Conservation (phyloP, 2,329 filamentous ascomycete species). For the Epichloe amarillans region DNA sequence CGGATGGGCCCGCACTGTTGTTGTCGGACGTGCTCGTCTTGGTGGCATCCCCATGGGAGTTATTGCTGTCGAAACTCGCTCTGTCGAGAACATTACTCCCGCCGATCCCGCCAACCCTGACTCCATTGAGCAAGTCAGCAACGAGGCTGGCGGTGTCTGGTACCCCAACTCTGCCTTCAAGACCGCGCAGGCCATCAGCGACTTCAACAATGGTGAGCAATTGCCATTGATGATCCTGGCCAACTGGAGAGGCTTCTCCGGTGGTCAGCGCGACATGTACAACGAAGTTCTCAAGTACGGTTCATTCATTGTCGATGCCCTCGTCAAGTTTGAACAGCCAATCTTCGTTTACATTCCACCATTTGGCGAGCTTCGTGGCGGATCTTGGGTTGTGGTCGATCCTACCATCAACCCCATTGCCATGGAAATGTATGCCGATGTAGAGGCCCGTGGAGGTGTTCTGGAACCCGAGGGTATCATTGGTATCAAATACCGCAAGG, state of each 20-base stretch:
- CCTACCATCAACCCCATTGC: constrained; percentile 91
- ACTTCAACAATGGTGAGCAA: constrained; percentile 99
- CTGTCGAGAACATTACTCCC: constrained; percentile 91
- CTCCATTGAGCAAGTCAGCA: constrained; percentile 88
- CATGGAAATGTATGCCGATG: constrained; percentile 99
- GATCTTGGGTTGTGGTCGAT: constrained; percentile 98
- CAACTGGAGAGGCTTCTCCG: constrained; percentile 99
- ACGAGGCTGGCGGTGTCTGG: constrained; percentile 97
- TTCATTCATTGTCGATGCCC: constrained; percentile 95
- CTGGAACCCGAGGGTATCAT: constrained; percentile 97
- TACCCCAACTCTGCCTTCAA: constrained; percentile 99
- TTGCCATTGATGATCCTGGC: constrained; percentile 97
- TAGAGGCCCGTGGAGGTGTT: constrained; percentile 89
- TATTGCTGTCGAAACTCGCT: constrained; percentile 89
- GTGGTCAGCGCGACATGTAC: constrained; percentile 99
- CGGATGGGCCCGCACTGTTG: constrained; percentile 93
- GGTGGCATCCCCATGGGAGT: constrained; percentile 98
- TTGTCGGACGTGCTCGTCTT: constrained; percentile 89
- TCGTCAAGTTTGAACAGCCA: constrained; percentile 97
- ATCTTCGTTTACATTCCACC: constrained; percentile 99
- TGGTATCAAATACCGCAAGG: constrained; percentile 95
- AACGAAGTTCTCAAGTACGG: constrained; percentile 99
- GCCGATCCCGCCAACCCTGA: constrained; percentile 97
- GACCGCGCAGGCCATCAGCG: constrained; percentile 95
- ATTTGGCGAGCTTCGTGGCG: constrained; percentile 90